Conservation (phyloP, 495 filamentous ascomycete genomes). For the Pseudomonodictys pantanalensis region DNA sequence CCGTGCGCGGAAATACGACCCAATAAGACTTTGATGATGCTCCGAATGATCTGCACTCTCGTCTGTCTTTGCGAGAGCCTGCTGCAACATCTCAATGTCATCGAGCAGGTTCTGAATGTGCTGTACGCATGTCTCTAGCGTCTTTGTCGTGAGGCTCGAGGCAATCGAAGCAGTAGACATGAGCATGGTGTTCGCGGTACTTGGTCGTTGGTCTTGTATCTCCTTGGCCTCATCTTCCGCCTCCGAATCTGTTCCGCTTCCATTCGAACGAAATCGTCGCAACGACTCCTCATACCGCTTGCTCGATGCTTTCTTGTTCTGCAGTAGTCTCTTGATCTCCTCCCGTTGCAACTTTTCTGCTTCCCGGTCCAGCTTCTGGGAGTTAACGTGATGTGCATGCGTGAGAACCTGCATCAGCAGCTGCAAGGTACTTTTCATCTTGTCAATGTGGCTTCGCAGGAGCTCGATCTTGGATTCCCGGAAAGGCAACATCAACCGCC, state of each 20-base stretch:
- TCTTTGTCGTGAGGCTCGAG: slow-evolving; percentile 18
- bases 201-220: neutral
- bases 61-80: slow-evolving; percentile 1
- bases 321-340: slow-evolving; percentile 25
- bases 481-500: slow-evolving; percentile 28
- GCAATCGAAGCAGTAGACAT: slow-evolving; percentile 10
- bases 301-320: slow-evolving; percentile 23
- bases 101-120: slow-evolving; percentile 24
- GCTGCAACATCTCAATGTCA: slow-evolving; percentile 21
- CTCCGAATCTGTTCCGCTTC: slow-evolving; percentile 10
- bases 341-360: slow-evolving; percentile 25
- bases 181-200: neutral
- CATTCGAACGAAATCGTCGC: slow-evolving; percentile 17
- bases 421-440: slow-evolving; percentile 33
- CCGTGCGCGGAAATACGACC: slow-evolving; percentile 28
- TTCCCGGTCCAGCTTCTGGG: slow-evolving; percentile 27
- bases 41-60: slow-evolving; percentile 10
- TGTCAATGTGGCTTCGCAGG: slow-evolving; percentile 29
- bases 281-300: slow-evolving; percentile 30
- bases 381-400: slow-evolving; percentile 28
- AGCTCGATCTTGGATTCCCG: slow-evolving; percentile 32
- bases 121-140: slow-evolving; percentile 22
- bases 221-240: neutral
- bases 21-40: slow-evolving; percentile 29
- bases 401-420: slow-evolving; percentile 34